Evolutionary conservation across 2,329 filamentous ascomycete genomes (phyloP), one percentile per base, ranked within the genome.

Genomic region (Trichoderma koningiopsis): DNA sequence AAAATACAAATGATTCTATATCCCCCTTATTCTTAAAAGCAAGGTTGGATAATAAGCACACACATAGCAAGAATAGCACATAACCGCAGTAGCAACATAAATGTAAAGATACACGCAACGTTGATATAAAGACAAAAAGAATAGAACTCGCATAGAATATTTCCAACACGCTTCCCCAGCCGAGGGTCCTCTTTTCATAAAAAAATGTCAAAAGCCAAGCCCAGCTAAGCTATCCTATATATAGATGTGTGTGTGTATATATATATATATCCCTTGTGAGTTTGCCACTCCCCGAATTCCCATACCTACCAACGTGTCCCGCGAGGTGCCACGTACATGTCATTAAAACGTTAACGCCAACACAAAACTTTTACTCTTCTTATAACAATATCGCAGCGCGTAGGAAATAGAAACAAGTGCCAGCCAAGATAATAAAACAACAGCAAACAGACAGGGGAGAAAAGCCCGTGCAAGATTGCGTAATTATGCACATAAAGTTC

Each of bases 401-500:
- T 35, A 35, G 55, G 47, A 40, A 66, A 66, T 59, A 13, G 29
- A 16, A 66, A 58, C 6, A 40, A 29, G 24, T 19, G n/a, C 31
- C 56, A 24, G 1, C 40, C 40, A 43, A n/a, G 19, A 19, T n/a
- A 57, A 24, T 13, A 35, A 64, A 27, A 31, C 43, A 58, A 33
- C 47, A 49, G n/a, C 8, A 40, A 53, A 62, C 19, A 35, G 13
- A 11, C 40, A n/a, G 22, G 10, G 4, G n/a, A 56, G 35, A 57
- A 53, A 31, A 55, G n/a, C 49, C 40, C 24, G 35, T 29, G 49
- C 43, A 27, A 70, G 35, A 22, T 70, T 19, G 53, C 67, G 71
- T 62, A 68, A 72, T 70, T 73, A 61, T 74, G 75, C 73, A 76
- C 63, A 68, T 64, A 72, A 61, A 72, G 35, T 57, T 53, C 66